Base-by-base conservation (phyloP, 805 yeast genomes). In the Cephaloascus albidus region DNA sequence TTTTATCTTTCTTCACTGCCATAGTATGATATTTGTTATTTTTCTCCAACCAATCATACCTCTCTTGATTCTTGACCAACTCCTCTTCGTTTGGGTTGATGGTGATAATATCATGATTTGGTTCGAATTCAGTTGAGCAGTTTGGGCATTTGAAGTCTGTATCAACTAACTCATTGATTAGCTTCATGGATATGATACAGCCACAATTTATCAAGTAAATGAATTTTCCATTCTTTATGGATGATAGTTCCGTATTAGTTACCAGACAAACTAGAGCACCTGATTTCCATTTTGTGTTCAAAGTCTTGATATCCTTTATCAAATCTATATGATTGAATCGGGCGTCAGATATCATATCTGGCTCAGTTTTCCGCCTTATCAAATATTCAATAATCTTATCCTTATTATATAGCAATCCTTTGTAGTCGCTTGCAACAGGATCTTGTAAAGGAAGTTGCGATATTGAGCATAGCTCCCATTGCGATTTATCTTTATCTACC, bases 351-450 rank as follows among this genome's bases (percentile, higher is more conserved):
- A 40, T 48, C 33, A 45, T 41, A 37, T 55, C 47, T 26, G 16
- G 10, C 12, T 6, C 6, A 23, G 49, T 49, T 18, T 58, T 60
- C 31, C 54, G 53, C 10, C 63, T 58, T 2, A 83, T 45, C 3
- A 87, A 52, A 52, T 70, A 65, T 48, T 81, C 81, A 4, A 87
- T 50, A 0, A 84, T 53, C 20, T 78, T 57, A 41, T 78, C 84
- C 44, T 83, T 84, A 45, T 80, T 74, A 55, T 70, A 83, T 3
- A 87, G 50, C 23, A 63, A 53, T 0, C 96, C 96, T 37, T 60
- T 60, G 51, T 66, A 79, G 55, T 87, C 95, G 27, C 85, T 72
- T 2, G 82, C 81, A 2, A 85, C 59, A 0, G 81, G 82, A 4
- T 49, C 50, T n/a, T 48, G 44, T 16, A 85, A 62, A 2, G 63